Base-by-base conservation (phyloP, 2,329 filamentous ascomycete species). In the Xylaria hypoxylon region DNA sequence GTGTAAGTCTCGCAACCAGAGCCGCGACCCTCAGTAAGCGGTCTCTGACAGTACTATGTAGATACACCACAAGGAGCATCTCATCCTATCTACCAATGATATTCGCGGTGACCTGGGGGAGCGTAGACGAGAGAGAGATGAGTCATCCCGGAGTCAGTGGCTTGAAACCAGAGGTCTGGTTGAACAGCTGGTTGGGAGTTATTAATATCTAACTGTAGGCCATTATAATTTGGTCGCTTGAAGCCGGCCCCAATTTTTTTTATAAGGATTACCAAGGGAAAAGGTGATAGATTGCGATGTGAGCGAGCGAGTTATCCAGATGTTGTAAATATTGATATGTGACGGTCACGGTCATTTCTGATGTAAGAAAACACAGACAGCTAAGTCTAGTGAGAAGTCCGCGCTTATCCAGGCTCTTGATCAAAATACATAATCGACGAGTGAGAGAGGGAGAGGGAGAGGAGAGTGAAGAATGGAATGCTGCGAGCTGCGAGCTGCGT, bases 341-440 rank as follows among this genome's bases (percentile, higher is more conserved):
- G 53, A 62, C 35, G 28, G 52, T 50, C 53, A 53, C 42, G 53
- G 48, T 47, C 38, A 31, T 50, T 65, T 62, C 63, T 62, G 62
- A 64, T 45, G 50, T 60, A 55, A 64, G 50, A 51, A 17, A 31
- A 38, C 13, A 2, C 10, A 13, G 10, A n/a, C 19, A 10, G 11
- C 40, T 35, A 19, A 26, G 44, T 38, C 51, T 38, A 57, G 51
- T 61, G 51, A 48, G 22, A 40, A 38, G 44, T 35, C 51, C 17
- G 58, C 63, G 58, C 58, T 57, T 65, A 57, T 22, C 58, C 26
- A 50, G 63, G 45, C 52, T 53, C 38, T 33, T n/a, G 44, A 31
- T 51, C 17, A 38, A 64, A 42, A 26, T 26, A 24, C 28, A 50
- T 15, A 42, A 26, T 26, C 10, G 19, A 44, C 6, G 22, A 22